These are phyloP conservation scores for Petasospora rhodanensis DNA, from an alignment of 1,139 yeast species.

Conservation along the genomic window DNA sequence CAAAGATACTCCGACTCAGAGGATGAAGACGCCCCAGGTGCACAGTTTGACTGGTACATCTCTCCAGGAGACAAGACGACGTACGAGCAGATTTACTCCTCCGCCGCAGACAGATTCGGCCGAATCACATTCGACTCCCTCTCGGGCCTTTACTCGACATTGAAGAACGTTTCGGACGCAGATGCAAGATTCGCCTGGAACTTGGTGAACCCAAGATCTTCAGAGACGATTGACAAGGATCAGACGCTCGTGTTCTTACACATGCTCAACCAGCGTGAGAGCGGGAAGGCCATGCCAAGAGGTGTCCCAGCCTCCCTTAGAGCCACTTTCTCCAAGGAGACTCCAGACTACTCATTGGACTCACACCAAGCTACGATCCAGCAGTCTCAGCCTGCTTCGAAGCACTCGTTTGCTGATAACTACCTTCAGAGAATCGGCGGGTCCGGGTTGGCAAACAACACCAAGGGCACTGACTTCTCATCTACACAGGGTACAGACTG, in stretches of 20 bases:
- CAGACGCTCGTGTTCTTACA: slow-evolving; percentile 87
- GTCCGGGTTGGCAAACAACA: slow-evolving; percentile 31
- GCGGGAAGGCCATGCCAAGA: slow-evolving; percentile 83
- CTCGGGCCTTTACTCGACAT: slow-evolving; percentile 61
- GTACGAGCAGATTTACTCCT: slow-evolving; percentile 73
- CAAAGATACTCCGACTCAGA: slow-evolving; percentile 25
- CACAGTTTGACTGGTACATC: slow-evolving; percentile 82
- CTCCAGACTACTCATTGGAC: slow-evolving; percentile 69
- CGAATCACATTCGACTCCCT: slow-evolving; percentile 73
- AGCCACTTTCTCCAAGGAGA: slow-evolving; percentile 86
- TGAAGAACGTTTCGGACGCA: slow-evolving; percentile 70
- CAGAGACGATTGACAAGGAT: slow-evolving; percentile 87
- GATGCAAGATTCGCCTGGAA: slow-evolving; percentile 96
- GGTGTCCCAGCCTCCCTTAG: slow-evolving; percentile 92
- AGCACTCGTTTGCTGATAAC: slow-evolving; percentile 25
- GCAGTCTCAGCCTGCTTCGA: slow-evolving; percentile 16
- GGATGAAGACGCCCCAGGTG: slow-evolving; percentile 23
- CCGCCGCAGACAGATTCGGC: slow-evolving; percentile 79
- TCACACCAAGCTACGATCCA: slow-evolving; percentile 43
- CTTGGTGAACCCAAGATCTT: slow-evolving; percentile 83
- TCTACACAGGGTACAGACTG: slow-evolving; percentile 71
- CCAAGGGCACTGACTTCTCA: slow-evolving; percentile 70
- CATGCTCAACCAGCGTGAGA: slow-evolving; percentile 83
- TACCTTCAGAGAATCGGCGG: slow-evolving; percentile 26
- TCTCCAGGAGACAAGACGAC: slow-evolving; percentile 78